Evolutionary conservation across 2,329 filamentous ascomycete species (phyloP).

Genomic region (Botrytis cinerea): DNA sequence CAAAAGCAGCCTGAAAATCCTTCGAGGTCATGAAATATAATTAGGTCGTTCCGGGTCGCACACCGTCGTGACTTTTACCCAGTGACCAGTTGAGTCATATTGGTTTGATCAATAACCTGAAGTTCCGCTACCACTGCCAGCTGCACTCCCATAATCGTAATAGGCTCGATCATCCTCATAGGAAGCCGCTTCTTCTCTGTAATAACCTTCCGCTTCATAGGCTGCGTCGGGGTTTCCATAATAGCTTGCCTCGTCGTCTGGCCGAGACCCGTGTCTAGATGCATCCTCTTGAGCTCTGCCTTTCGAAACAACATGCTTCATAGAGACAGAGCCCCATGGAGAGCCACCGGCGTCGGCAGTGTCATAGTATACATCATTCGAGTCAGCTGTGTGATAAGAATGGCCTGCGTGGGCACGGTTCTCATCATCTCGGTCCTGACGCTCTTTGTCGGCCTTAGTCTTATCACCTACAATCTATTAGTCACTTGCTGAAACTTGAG

Average conservation of each 20-base stretch:
- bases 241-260: slow-evolving; percentile 33
- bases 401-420: slow-evolving; percentile 65
- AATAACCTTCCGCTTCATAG: slow-evolving; percentile 37
- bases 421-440: slow-evolving; percentile 60
- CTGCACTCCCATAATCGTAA: slow-evolving; percentile 40
- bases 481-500: not conserved
- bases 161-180: slow-evolving; percentile 36
- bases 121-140: slow-evolving; percentile 36
- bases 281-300: slow-evolving; percentile 49
- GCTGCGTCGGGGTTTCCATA: slow-evolving; percentile 29
- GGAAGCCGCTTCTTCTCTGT: slow-evolving; percentile 33
- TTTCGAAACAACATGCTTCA: slow-evolving; percentile 53
- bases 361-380: slow-evolving; percentile 55
- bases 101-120: slow-evolving; percentile 18
- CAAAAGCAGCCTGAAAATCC: not conserved
- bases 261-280: slow-evolving; percentile 44
- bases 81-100: not conserved
- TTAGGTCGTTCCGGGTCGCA: slow-evolving; percentile 10
- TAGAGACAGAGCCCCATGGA: slow-evolving; percentile 70
- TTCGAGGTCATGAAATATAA: slow-evolving; percentile 4
- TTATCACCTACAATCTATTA: slow-evolving; percentile 61
- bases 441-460: slow-evolving; percentile 66
- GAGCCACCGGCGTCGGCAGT: slow-evolving; percentile 60
- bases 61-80: not conserved
- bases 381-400: slow-evolving; percentile 62